Evolutionary conservation across 129 eudicot genomes (phyloP).

Genomic region (Cynara cardunculus): DNA sequence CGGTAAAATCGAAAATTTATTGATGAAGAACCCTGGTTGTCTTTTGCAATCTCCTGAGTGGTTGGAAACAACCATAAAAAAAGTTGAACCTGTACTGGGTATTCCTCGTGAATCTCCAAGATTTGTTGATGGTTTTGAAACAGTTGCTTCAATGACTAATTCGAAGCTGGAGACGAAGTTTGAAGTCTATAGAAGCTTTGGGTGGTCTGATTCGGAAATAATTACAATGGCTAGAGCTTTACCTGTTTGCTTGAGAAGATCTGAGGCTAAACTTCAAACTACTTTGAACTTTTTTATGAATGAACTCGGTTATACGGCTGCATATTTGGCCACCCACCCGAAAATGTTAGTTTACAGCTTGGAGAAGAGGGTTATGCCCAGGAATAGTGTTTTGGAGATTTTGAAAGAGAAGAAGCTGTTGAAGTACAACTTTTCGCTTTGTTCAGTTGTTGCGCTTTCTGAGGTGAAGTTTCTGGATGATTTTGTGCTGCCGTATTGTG

Average conservation of each 20-base stretch:
- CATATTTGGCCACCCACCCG: constrained; percentile 22
- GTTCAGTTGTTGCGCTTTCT: neutral
- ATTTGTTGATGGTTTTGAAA: constrained; percentile 25
- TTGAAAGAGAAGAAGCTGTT: constrained; percentile 31
- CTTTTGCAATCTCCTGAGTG: neutral
- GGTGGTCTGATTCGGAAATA: constrained; percentile 32
- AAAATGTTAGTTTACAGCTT: constrained; percentile 22
- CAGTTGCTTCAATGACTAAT: neutral
- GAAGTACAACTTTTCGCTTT: neutral
- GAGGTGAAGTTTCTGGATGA: constrained; percentile 21
- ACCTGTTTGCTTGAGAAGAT: constrained; percentile 8
- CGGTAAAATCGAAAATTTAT: neutral
- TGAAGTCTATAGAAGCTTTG: constrained; percentile 32
- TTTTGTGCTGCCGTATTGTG: constrained; percentile 4
- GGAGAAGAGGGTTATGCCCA: constrained; percentile 35
- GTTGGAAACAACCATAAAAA: constrained; percentile 20
- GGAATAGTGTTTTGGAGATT: constrained; percentile 15
- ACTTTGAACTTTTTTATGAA: constrained; percentile 32
- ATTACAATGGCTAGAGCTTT: constrained; percentile 4
- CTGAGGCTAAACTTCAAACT: constrained; percentile 14
- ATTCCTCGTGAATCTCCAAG: constrained; percentile 15
- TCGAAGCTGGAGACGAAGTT: constrained; percentile 17
- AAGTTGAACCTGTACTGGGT: constrained; percentile 21
- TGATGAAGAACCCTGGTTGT: constrained; percentile 13
- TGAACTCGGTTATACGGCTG: constrained; percentile 23